Percentiles rank a stretch among this genome's conserved stretches.
phyloP scores from a whole-genome alignment of 805 yeast genomes.

The Saccharomycopsis sp. region DNA sequence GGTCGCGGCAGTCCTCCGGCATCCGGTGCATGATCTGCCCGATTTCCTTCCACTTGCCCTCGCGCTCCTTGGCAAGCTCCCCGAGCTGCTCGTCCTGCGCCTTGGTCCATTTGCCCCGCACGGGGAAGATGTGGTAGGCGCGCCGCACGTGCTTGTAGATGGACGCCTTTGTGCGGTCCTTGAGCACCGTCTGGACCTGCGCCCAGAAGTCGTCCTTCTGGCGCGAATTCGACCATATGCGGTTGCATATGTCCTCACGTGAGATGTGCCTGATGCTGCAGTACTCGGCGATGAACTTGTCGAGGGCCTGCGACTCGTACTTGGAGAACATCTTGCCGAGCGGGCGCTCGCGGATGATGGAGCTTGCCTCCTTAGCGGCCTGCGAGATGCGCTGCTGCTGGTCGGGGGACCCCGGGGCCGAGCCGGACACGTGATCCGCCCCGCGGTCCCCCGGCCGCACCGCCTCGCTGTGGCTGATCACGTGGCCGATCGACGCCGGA shows the following conservation, averaged over 20 bases:
- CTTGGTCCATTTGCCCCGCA: conserved; percentile 84
- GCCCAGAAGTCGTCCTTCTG: conserved; percentile 91
- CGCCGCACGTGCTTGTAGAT: conserved; percentile 90
- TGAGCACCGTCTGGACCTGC: conserved; percentile 65
- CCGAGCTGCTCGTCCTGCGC: conserved; percentile 71
- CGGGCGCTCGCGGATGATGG: conserved; percentile 10
- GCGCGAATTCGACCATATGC: conserved; percentile 84
- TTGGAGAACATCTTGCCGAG: conserved; percentile 39
- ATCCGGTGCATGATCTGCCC: conserved; percentile 78
- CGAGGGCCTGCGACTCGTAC: conserved; percentile 66
- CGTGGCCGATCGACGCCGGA: conserved; percentile 6
- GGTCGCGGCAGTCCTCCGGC: conserved; percentile 97
- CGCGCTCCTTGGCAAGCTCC: conserved; percentile 54
- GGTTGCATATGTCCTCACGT: conserved; percentile 63
- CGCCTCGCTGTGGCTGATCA: conserved; percentile 1
- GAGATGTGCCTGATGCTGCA: conserved; percentile 55
- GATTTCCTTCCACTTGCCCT: conserved; percentile 83
- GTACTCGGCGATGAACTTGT: conserved; percentile 64
- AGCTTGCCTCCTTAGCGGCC: conserved; percentile 16
- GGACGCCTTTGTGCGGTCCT: conserved; percentile 81
- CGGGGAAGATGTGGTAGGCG: conserved; percentile 79
- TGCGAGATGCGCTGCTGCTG: conserved; percentile 3
- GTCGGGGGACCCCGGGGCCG: too few species aligned
- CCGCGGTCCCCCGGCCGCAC: background rate
- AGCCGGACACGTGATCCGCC: too few species aligned